Conservation (phyloP, 2,329 filamentous ascomycete genomes). For the Aspergillus ochraceus region DNA sequence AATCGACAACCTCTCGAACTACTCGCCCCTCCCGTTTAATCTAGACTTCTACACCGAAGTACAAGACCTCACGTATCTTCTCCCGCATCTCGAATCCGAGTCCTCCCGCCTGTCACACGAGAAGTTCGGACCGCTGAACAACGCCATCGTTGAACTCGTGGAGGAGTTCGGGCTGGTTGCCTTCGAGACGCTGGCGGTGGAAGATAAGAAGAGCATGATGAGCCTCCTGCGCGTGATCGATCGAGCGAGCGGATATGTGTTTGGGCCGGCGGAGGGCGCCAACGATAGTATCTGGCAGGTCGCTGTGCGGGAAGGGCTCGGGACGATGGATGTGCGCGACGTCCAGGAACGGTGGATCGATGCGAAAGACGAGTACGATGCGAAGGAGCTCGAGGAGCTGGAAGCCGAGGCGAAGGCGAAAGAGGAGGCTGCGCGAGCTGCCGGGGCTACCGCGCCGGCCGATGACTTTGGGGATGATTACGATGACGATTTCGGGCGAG, state of each 20-base stretch:
- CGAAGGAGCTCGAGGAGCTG: conserved; percentile 70
- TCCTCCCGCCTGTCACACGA: conserved; percentile 66
- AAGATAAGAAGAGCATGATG: conserved; percentile 98
- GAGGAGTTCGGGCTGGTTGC: conserved; percentile 86
- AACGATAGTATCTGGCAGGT: conserved; percentile 98
- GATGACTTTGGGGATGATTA: conserved; percentile 30
- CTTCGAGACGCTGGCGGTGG: conserved; percentile 91
- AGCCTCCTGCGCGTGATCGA: conserved; percentile 85
- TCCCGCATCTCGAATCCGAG: conserved; percentile 78
- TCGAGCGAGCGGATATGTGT: conserved; percentile 87
- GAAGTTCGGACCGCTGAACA: conserved; percentile 83
- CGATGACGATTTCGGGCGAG: conserved; percentile 20
- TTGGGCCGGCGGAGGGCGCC: conserved; percentile 84
- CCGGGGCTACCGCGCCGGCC: conserved; percentile 28
- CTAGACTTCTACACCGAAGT: conserved; percentile 98
- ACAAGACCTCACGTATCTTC: conserved; percentile 82
- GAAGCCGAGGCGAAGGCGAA: conserved; percentile 68
- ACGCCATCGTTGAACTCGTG: conserved; percentile 81
- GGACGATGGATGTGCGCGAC: conserved; percentile 77
- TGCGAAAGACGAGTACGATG: conserved; percentile 82
- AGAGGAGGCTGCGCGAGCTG: conserved; percentile 34
- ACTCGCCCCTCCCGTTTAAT: conserved; percentile 87
- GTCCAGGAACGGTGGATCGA: conserved; percentile 97
- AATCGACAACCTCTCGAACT: conserved; percentile 88
- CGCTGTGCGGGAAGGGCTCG: conserved; percentile 73